Base-by-base conservation (phyloP, 257 asterid species). In the Cynanchum wilfordii region DNA sequence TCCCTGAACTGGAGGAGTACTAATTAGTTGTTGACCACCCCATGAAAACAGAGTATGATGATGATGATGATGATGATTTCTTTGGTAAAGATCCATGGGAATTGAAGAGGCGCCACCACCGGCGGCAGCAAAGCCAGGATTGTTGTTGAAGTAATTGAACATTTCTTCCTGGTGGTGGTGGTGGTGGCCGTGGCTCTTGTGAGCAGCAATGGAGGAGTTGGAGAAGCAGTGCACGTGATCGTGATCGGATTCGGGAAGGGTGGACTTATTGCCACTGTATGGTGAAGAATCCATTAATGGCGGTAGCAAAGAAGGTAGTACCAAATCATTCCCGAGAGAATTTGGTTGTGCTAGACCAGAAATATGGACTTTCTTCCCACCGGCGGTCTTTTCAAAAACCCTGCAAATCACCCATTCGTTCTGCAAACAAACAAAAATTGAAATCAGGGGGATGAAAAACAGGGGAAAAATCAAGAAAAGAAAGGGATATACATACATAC, bases 361-460 rank as follows among this genome's bases (percentile, higher is more conserved):
- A 40, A 92, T 83, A 63, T 83, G 95, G 71, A 89, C 82, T 57
- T 93, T 89, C 75, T 87, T 89, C 47, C 95, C 98, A 20, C 98
- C 96, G 10, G 81, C 58, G 4, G 86, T 87, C 85, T 93, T 93
- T 20, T 90, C 95, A 54, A 93, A 93, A 0, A 90, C 96, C 80
- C 97, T 86, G 87, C 96, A 85, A 44, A 93, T 93, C 78, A 90
- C 98, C 98, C 98, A 93, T 76, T 93, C 98, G 69, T 87, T 90
- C 96, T 90, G 87, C 84, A 51, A 63, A 17, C 50, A 78, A 59
- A 36, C 50, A 78, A 38, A 30, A 10, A 1, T 24, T 27, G 5
- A 4, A 60, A 29, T 27, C 42, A 60, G 24, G 36, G 47, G 12
- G 1, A 52, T 1, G 52, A 57, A 13, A 62, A 20, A 22, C 27